Evolutionary conservation across 2,329 filamentous ascomycete species (phyloP).

Genomic region (Fusarium cyanostomum): DNA sequence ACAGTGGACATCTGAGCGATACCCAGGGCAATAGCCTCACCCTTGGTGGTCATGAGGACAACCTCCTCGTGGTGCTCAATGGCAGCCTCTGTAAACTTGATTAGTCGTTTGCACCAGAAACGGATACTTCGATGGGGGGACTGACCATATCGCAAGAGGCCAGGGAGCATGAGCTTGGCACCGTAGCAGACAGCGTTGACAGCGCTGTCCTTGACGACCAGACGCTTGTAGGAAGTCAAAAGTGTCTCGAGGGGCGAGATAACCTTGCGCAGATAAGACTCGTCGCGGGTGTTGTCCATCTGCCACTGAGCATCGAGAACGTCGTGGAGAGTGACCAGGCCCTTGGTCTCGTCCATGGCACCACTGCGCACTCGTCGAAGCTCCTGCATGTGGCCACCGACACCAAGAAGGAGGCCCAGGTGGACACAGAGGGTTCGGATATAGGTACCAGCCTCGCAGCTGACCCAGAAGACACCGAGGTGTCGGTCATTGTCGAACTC

Average conservation of each 20-base stretch:
- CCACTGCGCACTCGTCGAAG: constrained; percentile 91
- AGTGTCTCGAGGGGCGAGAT: constrained; percentile 94
- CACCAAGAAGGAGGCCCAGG: constrained; percentile 77
- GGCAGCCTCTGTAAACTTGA: constrained; percentile 70
- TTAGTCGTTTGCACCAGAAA: constrained; percentile 40
- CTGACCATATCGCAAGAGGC: constrained; percentile 88
- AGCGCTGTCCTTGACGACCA: constrained; percentile 85
- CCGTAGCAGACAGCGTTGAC: constrained; percentile 99
- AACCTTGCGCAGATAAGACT: constrained; percentile 89
- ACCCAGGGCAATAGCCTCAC: constrained; percentile 95
- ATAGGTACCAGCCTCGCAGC: constrained; percentile 96
- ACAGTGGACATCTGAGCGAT: constrained; percentile 99
- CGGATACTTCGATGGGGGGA: constrained; percentile 24
- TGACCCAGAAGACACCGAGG: constrained; percentile 98
- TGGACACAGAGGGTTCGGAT: constrained; percentile 98
- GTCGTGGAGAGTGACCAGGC: constrained; percentile 87
- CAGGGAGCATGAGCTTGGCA: constrained; percentile 98
- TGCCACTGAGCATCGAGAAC: constrained; percentile 95
- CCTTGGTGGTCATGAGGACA: constrained; percentile 98
- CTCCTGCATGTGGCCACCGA: constrained; percentile 98
- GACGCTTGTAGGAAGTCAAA: constrained; percentile 91
- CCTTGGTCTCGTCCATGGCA: constrained; percentile 91
- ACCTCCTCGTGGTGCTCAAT: constrained; percentile 97
- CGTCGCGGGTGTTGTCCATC: constrained; percentile 94
- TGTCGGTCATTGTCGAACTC: constrained; percentile 99